phyloP scores from a whole-genome alignment of 352 stramenopile genomes.

The Phytophthora boehmeriae region DNA sequence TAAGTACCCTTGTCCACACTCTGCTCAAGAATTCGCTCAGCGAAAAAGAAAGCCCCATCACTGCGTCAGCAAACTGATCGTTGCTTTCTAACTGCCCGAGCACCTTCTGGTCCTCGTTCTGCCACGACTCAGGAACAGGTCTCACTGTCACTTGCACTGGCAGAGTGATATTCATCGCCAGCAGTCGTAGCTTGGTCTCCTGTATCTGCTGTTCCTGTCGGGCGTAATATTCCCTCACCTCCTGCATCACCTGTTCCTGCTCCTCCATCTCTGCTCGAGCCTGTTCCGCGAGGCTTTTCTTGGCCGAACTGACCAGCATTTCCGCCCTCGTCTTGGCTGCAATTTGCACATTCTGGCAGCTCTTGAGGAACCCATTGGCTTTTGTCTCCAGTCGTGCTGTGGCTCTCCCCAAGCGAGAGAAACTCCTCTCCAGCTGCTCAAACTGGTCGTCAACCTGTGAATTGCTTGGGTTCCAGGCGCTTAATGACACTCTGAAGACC shows the following conservation, averaged over 20 bases:
- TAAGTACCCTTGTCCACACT: conserved; percentile 6
- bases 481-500: not conserved
- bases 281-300: conserved; percentile 22
- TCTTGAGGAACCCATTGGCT: conserved; percentile 29
- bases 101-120: conserved; percentile 5
- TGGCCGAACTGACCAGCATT: conserved; percentile 24
- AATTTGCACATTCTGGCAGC: conserved; percentile 28
- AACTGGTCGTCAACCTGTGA: conserved; percentile 19
- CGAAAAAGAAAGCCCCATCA: conserved; percentile 12
- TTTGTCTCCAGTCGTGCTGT: conserved; percentile 22
- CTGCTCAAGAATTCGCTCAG: conserved; percentile 12
- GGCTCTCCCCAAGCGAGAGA: conserved; percentile 24
- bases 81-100: not conserved
- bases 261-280: conserved; percentile 18
- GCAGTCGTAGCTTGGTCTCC: conserved; percentile 25
- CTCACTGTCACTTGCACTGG: conserved; percentile 25
- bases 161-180: conserved; percentile 32
- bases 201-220: conserved; percentile 33
- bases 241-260: conserved; percentile 26
- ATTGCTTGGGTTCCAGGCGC: not conserved
- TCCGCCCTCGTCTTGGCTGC: conserved; percentile 22
- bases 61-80: not conserved
- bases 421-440: conserved; percentile 32
- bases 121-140: conserved; percentile 8
- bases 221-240: conserved; percentile 31